phyloP scores from a whole-genome alignment of 2,329 filamentous ascomycete genomes.

The Neonectria hederae region DNA sequence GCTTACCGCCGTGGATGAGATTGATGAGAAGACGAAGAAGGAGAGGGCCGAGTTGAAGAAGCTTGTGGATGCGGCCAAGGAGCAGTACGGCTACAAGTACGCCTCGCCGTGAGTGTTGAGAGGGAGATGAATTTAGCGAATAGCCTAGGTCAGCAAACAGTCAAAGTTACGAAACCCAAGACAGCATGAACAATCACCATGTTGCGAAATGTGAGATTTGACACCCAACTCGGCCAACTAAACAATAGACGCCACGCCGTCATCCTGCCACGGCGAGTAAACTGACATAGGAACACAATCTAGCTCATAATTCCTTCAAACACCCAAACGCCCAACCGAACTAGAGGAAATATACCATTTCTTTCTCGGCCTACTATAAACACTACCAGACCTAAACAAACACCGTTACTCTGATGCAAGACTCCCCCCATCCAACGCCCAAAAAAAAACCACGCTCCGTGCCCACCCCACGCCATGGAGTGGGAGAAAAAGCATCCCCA shows the following conservation, averaged over 20 bases:
- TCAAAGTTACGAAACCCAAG: not conserved
- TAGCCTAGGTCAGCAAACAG: too few relatives aligned
- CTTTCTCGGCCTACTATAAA: constrained; percentile 17
- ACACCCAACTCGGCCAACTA: too few relatives aligned
- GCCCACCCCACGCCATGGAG: constrained; percentile 25
- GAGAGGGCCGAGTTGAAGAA: constrained; percentile 41
- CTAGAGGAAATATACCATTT: constrained; percentile 1
- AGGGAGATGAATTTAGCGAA: too few relatives aligned
- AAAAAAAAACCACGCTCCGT: constrained; percentile 39
- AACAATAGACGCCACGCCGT: not conserved
- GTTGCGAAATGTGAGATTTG: not conserved
- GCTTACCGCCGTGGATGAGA: constrained; percentile 30
- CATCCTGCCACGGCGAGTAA: not conserved
- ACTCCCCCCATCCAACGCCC: constrained; percentile 40
- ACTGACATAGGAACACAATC: not conserved
- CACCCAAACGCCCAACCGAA: not conserved
- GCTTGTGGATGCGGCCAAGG: constrained; percentile 53
- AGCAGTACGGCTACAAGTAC: constrained; percentile 60
- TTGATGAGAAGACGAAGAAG: constrained; percentile 32
- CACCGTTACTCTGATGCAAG: constrained; percentile 43
- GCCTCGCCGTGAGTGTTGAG: constrained; percentile 44
- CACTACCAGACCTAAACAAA: constrained; percentile 24
- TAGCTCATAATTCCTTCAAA: not conserved
- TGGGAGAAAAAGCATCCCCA: constrained; percentile 17
- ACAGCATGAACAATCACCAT: constrained; percentile 9